These are phyloP conservation scores for Fusarium poae DNA, from an alignment of 2,329 filamentous ascomycete genomes.

Conservation along the genomic window DNA sequence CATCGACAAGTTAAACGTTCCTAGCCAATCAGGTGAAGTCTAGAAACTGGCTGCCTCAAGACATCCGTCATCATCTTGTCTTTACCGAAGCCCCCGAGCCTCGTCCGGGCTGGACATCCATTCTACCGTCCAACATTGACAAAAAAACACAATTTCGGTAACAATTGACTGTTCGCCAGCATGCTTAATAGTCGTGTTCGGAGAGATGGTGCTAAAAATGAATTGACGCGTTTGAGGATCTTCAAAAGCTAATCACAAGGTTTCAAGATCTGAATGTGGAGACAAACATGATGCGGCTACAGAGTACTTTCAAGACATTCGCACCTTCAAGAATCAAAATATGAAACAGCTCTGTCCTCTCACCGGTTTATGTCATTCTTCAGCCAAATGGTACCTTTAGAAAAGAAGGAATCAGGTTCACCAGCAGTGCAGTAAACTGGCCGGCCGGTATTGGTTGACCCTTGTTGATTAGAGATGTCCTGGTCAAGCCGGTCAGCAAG, in stretches of 20 bases:
- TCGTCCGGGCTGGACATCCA: slow-evolving; percentile 36
- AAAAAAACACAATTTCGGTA: slow-evolving; percentile 15
- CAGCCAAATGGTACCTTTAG: not conserved
- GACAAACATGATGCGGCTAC: slow-evolving; percentile 24
- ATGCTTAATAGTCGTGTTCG: not conserved
- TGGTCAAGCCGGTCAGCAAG: slow-evolving; percentile 10
- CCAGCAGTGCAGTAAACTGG: not conserved
- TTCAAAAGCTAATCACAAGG: slow-evolving; percentile 2
- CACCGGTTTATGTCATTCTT: not conserved
- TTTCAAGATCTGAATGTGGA: slow-evolving; percentile 30
- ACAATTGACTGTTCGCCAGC: slow-evolving; percentile 2
- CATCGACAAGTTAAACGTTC: slow-evolving; percentile 35
- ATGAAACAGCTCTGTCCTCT: slow-evolving; percentile 16
- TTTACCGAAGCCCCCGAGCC: slow-evolving; percentile 45
- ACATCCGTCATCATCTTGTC: slow-evolving; percentile 32
- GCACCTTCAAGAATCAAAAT: slow-evolving; percentile 6
- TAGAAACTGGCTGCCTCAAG: slow-evolving; percentile 11
- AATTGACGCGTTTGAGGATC: slow-evolving; percentile 9
- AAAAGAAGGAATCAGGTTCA: not conserved
- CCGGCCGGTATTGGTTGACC: not conserved
- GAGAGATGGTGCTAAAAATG: not conserved
- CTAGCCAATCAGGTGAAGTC: slow-evolving; percentile 36
- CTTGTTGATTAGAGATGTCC: slow-evolving; percentile 9
- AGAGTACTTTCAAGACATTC: slow-evolving; percentile 32
- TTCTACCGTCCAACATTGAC: slow-evolving; percentile 29